Evolutionary conservation across 2,329 filamentous ascomycete genomes (phyloP).

Genomic region (Raffaelea ambrosiae): DNA sequence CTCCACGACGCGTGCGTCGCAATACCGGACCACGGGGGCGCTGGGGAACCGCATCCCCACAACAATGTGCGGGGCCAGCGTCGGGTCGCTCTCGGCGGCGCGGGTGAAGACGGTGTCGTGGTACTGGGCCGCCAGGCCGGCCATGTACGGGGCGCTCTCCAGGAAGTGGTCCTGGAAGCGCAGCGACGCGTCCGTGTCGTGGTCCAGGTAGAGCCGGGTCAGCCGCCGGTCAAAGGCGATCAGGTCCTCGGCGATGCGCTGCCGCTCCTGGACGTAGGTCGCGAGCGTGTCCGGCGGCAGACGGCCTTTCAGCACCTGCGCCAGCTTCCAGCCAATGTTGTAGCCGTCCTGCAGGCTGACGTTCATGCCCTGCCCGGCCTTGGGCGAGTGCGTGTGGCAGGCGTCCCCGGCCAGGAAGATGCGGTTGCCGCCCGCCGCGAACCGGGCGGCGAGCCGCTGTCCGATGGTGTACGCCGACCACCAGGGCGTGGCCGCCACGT

Average conservation of each 20-base stretch:
- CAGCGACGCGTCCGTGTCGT: conserved; percentile 22
- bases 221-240: conserved; percentile 53
- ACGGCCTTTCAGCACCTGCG: conserved; percentile 34
- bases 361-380: conserved; percentile 56
- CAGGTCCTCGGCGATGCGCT: conserved; percentile 44
- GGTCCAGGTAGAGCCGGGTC: conserved; percentile 39
- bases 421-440: conserved; percentile 50
- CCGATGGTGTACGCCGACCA: conserved; percentile 58
- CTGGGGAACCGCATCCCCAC: conserved; percentile 50
- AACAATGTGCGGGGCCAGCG: conserved; percentile 9
- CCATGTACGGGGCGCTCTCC: conserved; percentile 49
- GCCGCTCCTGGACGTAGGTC: conserved; percentile 45
- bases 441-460: conserved; percentile 59
- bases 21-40: conserved; percentile 49
- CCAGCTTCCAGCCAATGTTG: conserved; percentile 53
- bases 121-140: conserved; percentile 50
- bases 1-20: conserved; percentile 49
- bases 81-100: conserved; percentile 4
- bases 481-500: conserved; percentile 44
- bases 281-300: conserved; percentile 33
- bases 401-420: conserved; percentile 56
- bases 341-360: conserved; percentile 52
- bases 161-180: conserved; percentile 47
- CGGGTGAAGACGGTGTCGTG: conserved; percentile 37
- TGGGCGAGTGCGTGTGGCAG: conserved; percentile 57